A percentile compares a stretch with the other conserved stretches of the same genome.
These are phyloP conservation scores for Gossypium sturtianum DNA, from an alignment of 345 rosid species.

Conservation along the genomic window DNA sequence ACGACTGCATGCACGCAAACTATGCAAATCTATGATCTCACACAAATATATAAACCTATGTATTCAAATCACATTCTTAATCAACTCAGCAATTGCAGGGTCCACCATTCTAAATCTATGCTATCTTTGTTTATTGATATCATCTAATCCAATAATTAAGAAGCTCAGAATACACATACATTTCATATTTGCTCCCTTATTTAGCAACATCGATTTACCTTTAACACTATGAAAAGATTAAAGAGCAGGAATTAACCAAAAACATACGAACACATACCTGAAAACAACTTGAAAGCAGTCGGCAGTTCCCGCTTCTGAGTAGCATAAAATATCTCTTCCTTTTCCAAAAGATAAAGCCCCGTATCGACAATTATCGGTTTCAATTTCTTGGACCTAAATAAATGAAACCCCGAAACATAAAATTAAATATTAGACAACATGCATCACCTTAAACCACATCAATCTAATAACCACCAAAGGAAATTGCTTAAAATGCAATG, in stretches of 20 bases:
- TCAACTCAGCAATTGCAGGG: background rate
- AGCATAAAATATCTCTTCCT: conserved; percentile 64
- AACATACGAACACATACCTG: conserved; percentile 44
- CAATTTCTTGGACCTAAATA: conserved; percentile 67
- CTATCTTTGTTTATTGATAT: background rate
- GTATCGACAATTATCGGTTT: conserved; percentile 91
- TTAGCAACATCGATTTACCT: background rate
- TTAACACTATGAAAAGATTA: background rate
- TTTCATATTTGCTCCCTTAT: background rate
- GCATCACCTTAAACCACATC: background rate
- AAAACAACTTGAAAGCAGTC: conserved; percentile 63
- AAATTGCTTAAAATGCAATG: background rate
- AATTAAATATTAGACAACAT: conserved; percentile 3
- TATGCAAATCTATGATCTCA: background rate
- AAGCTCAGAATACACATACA: background rate
- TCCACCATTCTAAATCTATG: background rate
- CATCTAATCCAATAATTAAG: background rate
- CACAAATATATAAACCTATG: background rate
- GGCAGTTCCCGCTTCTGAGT: conserved; percentile 81
- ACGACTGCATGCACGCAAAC: background rate
- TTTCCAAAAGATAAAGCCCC: conserved; percentile 78
- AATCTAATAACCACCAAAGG: background rate
- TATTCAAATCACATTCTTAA: background rate
- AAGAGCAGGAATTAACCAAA: background rate
- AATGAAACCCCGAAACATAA: background rate